These are phyloP conservation scores for Filosporella fistucella DNA, from an alignment of 495 filamentous ascomycete genomes.

Conservation along the genomic window DNA sequence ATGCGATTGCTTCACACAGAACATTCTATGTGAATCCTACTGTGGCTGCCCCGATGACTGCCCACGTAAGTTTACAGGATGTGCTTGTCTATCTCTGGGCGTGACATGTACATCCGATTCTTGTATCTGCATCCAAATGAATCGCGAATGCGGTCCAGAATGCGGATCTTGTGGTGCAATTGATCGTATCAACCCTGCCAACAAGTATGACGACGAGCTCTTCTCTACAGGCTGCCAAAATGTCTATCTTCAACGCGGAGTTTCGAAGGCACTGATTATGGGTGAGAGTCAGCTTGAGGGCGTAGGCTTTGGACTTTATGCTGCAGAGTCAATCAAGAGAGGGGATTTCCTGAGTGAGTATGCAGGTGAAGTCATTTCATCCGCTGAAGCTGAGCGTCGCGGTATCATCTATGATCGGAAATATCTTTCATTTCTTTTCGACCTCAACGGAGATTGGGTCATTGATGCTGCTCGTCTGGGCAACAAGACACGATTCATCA, in stretches of 20 bases:
- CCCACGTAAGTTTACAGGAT: conserved; percentile 60
- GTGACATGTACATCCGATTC: conserved; percentile 12
- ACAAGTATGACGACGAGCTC: conserved; percentile 46
- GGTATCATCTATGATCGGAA: conserved; percentile 58
- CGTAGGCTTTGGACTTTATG: conserved; percentile 62
- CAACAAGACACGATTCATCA: conserved; percentile 62
- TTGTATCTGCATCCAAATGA: conserved; percentile 24
- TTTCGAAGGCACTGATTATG: conserved; percentile 53
- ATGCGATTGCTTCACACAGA: conserved; percentile 49
- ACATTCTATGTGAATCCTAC: conserved; percentile 61
- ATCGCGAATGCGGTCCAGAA: conserved; percentile 65
- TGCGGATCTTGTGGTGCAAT: conserved; percentile 60
- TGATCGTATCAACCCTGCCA: conserved; percentile 57
- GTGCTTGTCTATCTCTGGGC: conserved; percentile 45
- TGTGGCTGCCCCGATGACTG: conserved; percentile 59
- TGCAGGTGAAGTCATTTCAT: conserved; percentile 59
- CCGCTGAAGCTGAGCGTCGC: conserved; percentile 59
- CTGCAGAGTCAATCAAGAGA: conserved; percentile 51
- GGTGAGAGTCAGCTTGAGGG: conserved; percentile 54
- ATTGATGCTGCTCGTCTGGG: conserved; percentile 48
- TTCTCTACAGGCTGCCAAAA: conserved; percentile 54
- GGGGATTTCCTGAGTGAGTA: conserved; percentile 68
- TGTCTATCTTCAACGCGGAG: conserved; percentile 54
- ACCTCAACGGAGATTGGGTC: conserved; percentile 49
- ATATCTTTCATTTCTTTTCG: conserved; percentile 61